Percentiles rank a stretch among this genome's conserved stretches.
These are phyloP conservation scores for Linum trigynum DNA, from an alignment of 345 rosid genomes.

Conservation along the genomic window DNA sequence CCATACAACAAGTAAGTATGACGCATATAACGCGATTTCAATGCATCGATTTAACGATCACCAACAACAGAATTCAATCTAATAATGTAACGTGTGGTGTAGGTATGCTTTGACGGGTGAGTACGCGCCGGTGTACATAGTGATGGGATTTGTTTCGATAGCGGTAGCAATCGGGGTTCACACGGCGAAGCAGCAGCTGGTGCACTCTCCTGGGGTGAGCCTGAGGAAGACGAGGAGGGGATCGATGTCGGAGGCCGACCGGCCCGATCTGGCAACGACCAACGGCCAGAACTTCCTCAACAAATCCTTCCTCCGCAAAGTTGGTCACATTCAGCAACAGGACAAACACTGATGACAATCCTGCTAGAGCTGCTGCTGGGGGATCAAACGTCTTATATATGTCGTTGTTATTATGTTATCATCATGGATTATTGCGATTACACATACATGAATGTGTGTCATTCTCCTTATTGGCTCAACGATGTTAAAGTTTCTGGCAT, in stretches of 20 bases:
- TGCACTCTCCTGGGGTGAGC: slow-evolving; percentile 32
- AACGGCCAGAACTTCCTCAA: slow-evolving; percentile 28
- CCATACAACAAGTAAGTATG: slow-evolving; percentile 11
- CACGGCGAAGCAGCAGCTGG: slow-evolving; percentile 38
- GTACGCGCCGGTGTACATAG: slow-evolving; percentile 29
- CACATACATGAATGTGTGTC: no score
- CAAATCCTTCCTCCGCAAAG: slow-evolving; percentile 43
- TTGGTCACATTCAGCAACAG: slow-evolving; percentile 40
- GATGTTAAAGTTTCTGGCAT: background rate
- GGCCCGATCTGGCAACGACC: slow-evolving; percentile 28
- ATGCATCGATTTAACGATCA: background rate
- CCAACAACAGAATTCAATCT: background rate
- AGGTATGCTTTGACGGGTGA: slow-evolving; percentile 34
- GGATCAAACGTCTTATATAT: background rate
- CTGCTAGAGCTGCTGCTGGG: slow-evolving; percentile 16
- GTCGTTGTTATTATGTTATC: background rate
- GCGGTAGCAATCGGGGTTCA: slow-evolving; percentile 31
- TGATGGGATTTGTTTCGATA: slow-evolving; percentile 31
- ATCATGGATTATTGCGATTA: background rate
- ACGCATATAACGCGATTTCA: background rate
- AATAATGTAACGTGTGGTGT: background rate
- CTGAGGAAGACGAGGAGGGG: slow-evolving; percentile 44
- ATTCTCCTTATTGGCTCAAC: no score
- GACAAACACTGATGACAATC: slow-evolving; percentile 11
- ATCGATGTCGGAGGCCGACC: slow-evolving; percentile 34